A percentile compares a stretch with the other conserved stretches of the same genome.
Conservation (phyloP, 495 filamentous ascomycete species). For the Penicillium angulare region DNA sequence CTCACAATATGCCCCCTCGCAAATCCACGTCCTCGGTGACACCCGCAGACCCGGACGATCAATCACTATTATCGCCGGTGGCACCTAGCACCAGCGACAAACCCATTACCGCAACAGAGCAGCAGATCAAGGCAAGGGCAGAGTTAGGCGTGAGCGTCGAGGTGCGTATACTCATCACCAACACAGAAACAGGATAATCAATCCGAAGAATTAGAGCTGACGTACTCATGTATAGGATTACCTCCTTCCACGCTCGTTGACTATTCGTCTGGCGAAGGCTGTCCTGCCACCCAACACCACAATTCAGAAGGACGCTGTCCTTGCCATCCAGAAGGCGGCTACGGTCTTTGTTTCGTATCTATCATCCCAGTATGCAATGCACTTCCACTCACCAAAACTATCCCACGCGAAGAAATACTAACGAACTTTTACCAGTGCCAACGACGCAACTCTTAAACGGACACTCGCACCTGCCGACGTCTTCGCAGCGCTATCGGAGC, state of each 20-base stretch:
- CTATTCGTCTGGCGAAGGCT: constrained; percentile 88
- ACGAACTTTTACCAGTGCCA: constrained; percentile 55
- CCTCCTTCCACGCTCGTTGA: constrained; percentile 88
- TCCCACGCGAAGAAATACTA: no score
- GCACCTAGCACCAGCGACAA: constrained; percentile 21
- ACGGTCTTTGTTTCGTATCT: constrained; percentile 94
- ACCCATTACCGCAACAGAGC: constrained; percentile 42
- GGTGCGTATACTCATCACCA: constrained; percentile 31
- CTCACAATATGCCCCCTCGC: constrained; percentile 31
- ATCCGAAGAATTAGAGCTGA: background rate
- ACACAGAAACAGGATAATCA: background rate
- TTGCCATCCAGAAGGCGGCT: constrained; percentile 88
- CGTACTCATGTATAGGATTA: constrained; percentile 62
- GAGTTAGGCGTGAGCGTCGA: constrained; percentile 45
- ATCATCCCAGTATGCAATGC: constrained; percentile 77
- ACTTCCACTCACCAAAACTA: no score
- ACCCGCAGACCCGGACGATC: constrained; percentile 25
- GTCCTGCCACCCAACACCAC: constrained; percentile 96
- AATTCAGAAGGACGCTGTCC: constrained; percentile 87
- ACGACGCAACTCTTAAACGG: constrained; percentile 75
- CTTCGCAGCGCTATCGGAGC: constrained; percentile 73
- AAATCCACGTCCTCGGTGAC: constrained; percentile 37
- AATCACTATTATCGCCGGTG: constrained; percentile 15
- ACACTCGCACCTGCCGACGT: constrained; percentile 85
- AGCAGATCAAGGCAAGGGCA: constrained; percentile 45